Percentiles rank a stretch among this genome's conserved stretches.
Conservation (phyloP, 805 yeast genomes). For the Wickerhamomyces pijperi region DNA sequence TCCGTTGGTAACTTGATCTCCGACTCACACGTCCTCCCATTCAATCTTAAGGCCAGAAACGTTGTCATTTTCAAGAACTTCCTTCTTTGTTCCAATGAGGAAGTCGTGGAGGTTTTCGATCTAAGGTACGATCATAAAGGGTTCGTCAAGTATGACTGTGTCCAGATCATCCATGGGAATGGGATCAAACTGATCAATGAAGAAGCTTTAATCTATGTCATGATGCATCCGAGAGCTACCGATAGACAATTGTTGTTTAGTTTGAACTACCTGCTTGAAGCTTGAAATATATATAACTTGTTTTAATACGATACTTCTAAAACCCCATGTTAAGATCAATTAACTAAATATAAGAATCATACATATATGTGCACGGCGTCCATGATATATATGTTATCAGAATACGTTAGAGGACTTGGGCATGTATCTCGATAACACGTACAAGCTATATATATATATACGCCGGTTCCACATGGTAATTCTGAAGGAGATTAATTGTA, state of each 20-base stretch:
- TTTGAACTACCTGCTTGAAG: slow-evolving; percentile 12
- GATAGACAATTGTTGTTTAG: slow-evolving; percentile 52
- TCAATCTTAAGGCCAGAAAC: slow-evolving; percentile 29
- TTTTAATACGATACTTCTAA: too few relatives aligned
- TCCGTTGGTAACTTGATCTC: slow-evolving; percentile 41
- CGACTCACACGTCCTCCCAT: slow-evolving; percentile 26
- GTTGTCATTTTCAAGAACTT: slow-evolving; percentile 34
- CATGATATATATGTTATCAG: too few relatives aligned
- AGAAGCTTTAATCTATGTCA: slow-evolving; percentile 20
- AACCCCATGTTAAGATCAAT: too few relatives aligned
- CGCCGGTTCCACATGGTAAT: too few relatives aligned
- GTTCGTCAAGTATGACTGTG: slow-evolving; percentile 29
- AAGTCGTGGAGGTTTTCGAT: slow-evolving; percentile 60
- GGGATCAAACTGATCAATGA: slow-evolving; percentile 39
- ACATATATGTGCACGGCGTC: too few relatives aligned
- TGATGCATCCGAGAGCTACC: slow-evolving; percentile 56
- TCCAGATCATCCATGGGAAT: slow-evolving; percentile 65
- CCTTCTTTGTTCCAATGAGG: slow-evolving; percentile 47
- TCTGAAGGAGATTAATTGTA: too few relatives aligned
- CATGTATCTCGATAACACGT: too few relatives aligned
- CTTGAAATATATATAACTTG: too few relatives aligned
- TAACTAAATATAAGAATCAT: too few relatives aligned
- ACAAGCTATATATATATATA: too few relatives aligned
- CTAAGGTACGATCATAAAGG: slow-evolving; percentile 31
- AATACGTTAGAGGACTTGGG: too few relatives aligned